Percentiles rank a stretch among this genome's conserved stretches.
phyloP scores from a whole-genome alignment of 2,329 filamentous ascomycete species.

The Verticillium dahliae region DNA sequence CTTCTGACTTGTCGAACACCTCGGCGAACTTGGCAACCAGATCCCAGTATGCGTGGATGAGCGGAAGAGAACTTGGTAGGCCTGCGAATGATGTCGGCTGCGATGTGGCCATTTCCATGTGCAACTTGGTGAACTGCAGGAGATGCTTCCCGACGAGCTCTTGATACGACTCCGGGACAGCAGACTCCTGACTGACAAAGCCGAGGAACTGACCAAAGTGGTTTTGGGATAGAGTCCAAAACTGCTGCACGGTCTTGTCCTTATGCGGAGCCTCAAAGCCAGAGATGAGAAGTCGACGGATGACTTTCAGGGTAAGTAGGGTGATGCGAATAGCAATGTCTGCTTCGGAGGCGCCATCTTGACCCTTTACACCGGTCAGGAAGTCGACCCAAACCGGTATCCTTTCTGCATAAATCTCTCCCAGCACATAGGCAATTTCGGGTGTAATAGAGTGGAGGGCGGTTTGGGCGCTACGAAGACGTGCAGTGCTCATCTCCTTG shows the following conservation, averaged over 20 bases:
- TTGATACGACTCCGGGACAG: constrained; percentile 45
- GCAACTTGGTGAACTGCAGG: constrained; percentile 84
- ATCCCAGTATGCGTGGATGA: constrained; percentile 81
- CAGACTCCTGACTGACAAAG: constrained; percentile 52
- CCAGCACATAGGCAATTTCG: constrained; percentile 75
- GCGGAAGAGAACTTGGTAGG: constrained; percentile 69
- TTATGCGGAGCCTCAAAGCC: constrained; percentile 81
- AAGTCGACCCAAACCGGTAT: constrained; percentile 62
- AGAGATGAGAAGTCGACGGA: constrained; percentile 70
- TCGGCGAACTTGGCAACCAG: constrained; percentile 72
- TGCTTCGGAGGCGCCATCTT: constrained; percentile 51
- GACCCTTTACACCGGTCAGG: constrained; percentile 40
- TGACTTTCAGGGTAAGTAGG: constrained; percentile 68
- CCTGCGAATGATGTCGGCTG: constrained; percentile 80
- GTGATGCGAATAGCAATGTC: constrained; percentile 68
- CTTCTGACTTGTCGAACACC: constrained; percentile 57
- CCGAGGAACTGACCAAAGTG: constrained; percentile 73
- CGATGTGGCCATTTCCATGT: constrained; percentile 73
- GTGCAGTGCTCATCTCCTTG: constrained; percentile 81
- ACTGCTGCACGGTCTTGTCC: constrained; percentile 66
- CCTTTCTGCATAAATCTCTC: constrained; percentile 70
- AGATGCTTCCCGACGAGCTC: constrained; percentile 76
- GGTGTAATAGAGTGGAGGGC: constrained; percentile 73
- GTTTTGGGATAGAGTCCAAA: constrained; percentile 73
- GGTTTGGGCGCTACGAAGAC: constrained; percentile 67